Evolutionary conservation across 2,329 filamentous ascomycete species (phyloP).

Genomic region (Penicillium frequentans): DNA sequence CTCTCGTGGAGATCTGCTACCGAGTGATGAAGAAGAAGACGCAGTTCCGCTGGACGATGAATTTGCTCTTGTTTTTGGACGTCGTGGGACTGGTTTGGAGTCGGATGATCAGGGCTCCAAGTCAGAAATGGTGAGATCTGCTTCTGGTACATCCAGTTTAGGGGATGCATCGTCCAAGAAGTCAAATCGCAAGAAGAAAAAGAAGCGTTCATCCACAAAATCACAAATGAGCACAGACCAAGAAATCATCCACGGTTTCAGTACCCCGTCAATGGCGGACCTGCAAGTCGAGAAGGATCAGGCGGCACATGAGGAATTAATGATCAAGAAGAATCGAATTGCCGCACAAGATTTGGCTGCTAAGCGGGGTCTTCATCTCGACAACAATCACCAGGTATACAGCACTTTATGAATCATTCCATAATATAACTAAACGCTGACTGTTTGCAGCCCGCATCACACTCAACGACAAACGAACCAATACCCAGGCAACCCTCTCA

Average conservation of each 20-base stretch:
- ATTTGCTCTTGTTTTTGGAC: slow-evolving; percentile 79
- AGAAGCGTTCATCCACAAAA: slow-evolving; percentile 30
- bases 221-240: slow-evolving; percentile 24
- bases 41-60: slow-evolving; percentile 91
- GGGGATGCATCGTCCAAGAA: slow-evolving; percentile 48
- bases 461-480: slow-evolving; percentile 8
- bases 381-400: slow-evolving; percentile 30
- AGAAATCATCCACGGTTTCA: slow-evolving; percentile 30
- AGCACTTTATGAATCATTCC: not conserved
- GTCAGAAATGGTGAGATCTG: slow-evolving; percentile 42
- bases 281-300: slow-evolving; percentile 59
- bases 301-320: slow-evolving; percentile 56
- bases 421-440: not conserved
- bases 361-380: slow-evolving; percentile 50
- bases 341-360: slow-evolving; percentile 58
- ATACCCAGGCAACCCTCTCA: not conserved
- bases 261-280: slow-evolving; percentile 53
- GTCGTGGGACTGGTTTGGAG: slow-evolving; percentile 59
- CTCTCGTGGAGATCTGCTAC: slow-evolving; percentile 86
- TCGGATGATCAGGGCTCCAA: slow-evolving; percentile 70
- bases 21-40: slow-evolving; percentile 90
- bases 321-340: slow-evolving; percentile 53
- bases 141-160: slow-evolving; percentile 49
- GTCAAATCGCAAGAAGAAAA: slow-evolving; percentile 38
- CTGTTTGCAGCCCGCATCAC: slow-evolving; percentile 10